These are phyloP conservation scores for Purpureocillium takamizusanense DNA, from an alignment of 2,329 filamentous ascomycete genomes.

Conservation along the genomic window DNA sequence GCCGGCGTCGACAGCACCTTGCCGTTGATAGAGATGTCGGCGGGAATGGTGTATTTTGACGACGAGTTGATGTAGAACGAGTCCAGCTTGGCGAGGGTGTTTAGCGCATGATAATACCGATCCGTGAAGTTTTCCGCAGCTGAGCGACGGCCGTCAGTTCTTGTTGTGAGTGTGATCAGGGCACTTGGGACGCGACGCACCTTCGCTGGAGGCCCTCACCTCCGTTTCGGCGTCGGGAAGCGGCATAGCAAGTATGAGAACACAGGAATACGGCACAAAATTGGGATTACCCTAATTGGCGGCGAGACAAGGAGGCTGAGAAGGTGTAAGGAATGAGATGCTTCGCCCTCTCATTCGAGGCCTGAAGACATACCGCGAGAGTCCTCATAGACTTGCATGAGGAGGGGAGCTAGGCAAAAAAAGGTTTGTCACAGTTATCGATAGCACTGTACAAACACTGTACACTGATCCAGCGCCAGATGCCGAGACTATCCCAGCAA, in stretches of 20 bases:
- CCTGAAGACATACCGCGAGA: too few relatives aligned
- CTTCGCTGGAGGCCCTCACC: conserved; percentile 37
- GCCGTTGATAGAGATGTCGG: conserved; percentile 76
- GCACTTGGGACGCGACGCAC: conserved; percentile 13
- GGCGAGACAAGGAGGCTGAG: too few relatives aligned
- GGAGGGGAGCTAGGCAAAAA: too few relatives aligned
- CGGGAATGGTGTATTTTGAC: conserved; percentile 40
- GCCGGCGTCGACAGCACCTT: conserved; percentile 51
- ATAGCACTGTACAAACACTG: too few relatives aligned
- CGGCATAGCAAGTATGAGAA: conserved; percentile 19
- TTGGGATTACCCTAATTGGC: too few relatives aligned
- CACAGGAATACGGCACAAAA: too few relatives aligned
- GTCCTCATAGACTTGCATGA: too few relatives aligned
- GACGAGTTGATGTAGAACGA: conserved; percentile 63
- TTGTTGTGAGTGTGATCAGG: conserved; percentile 8
- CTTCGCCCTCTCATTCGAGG: too few relatives aligned
- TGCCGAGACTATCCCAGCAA: background rate
- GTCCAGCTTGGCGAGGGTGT: conserved; percentile 50
- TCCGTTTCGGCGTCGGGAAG: conserved; percentile 31
- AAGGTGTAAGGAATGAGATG: too few relatives aligned
- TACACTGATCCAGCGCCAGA: too few relatives aligned
- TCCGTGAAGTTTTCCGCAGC: conserved; percentile 65
- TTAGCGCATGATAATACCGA: conserved; percentile 67
- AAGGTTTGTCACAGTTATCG: conserved; percentile 9
- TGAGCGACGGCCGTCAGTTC: conserved; percentile 17